These are phyloP conservation scores for Trichocladium antarcticum DNA, from an alignment of 495 filamentous ascomycete species.

Conservation along the genomic window DNA sequence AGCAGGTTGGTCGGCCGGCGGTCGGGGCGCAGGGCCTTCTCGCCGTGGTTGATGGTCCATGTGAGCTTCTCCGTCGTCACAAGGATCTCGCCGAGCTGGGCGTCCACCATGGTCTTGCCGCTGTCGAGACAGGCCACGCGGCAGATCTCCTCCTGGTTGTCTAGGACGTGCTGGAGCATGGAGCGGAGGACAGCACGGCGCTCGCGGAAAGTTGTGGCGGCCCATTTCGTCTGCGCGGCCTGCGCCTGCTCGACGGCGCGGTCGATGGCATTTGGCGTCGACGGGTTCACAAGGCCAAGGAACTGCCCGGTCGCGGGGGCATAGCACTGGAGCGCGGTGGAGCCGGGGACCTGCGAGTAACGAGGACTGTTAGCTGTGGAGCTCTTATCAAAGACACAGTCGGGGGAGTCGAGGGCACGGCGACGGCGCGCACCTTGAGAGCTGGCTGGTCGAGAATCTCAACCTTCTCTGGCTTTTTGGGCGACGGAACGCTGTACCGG, in stretches of 20 bases:
- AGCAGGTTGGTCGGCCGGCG: slow-evolving; percentile 70
- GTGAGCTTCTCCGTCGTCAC: slow-evolving; percentile 87
- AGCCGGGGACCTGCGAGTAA: slow-evolving; percentile 34
- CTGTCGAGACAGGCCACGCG: slow-evolving; percentile 82
- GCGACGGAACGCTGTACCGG: slow-evolving; percentile 31
- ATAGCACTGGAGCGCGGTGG: slow-evolving; percentile 69
- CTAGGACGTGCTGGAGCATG: slow-evolving; percentile 70
- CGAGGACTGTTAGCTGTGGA: background rate
- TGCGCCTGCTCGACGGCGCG: slow-evolving; percentile 61
- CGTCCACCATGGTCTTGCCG: slow-evolving; percentile 94
- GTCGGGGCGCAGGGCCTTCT: slow-evolving; percentile 62
- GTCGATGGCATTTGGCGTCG: slow-evolving; percentile 69
- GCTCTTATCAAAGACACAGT: background rate
- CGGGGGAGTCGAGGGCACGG: no score
- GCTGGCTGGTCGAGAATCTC: slow-evolving; percentile 52
- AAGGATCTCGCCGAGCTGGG: slow-evolving; percentile 84
- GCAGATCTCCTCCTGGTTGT: slow-evolving; percentile 82
- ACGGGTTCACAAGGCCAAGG: slow-evolving; percentile 69
- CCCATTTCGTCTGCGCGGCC: slow-evolving; percentile 71
- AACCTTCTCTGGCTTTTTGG: slow-evolving; percentile 36
- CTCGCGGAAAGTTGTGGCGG: slow-evolving; percentile 63
- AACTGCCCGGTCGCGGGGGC: slow-evolving; percentile 78
- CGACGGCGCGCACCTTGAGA: slow-evolving; percentile 33
- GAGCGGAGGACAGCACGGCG: slow-evolving; percentile 71
- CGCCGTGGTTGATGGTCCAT: slow-evolving; percentile 89